Base-by-base conservation (phyloP, 208 protist species). In the Leishmania turanica region DNA sequence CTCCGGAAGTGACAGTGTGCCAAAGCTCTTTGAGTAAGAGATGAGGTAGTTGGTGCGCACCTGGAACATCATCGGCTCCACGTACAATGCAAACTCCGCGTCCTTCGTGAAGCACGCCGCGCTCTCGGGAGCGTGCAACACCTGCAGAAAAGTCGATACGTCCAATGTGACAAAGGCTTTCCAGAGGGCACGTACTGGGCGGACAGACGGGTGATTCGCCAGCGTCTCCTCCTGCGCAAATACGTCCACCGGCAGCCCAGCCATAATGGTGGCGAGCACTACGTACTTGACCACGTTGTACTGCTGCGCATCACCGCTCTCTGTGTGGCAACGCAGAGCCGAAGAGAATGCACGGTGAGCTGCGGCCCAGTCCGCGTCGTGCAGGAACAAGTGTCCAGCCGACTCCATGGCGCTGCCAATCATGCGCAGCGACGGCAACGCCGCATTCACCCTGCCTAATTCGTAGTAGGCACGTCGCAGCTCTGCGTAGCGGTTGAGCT, bases 251-350 rank as follows among this genome's bases (percentile, higher is more conserved):
- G 74, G 79, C 34, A 80, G 40, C 47, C 77, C 66, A 3, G 78
- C 65, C 51, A 99, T 91, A 74, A 94, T 87, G 19, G 92, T 96
- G 88, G 99, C 92, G 2, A 98, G 92, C 27, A 94, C 78, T 53
- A 99, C 98, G 76, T 99, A 94, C 34, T 92, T 81, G 64, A 96
- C 82, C 47, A 97, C 91, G 54, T 97, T 92, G 81, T 92, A 99
- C 60, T 93, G 79, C 81, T 97, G 98, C 31, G 93, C 93, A 84
- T 99, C 98, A 31, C 98, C 98, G 56, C 89, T 90, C 77, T 99
- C 98, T 81, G 98, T 98, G 87, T 98, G 99, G 87, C 94, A 87
- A 72, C 93, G 92, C 87, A 98, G 98, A 0, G 97, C 96, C 8
- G 84, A 69, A 62, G 98, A 97, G 80, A 99, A 99, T 77, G 98